Evolutionary conservation across 108 stramenopile genomes (phyloP).

Genomic region (Nitzschia sp.): DNA sequence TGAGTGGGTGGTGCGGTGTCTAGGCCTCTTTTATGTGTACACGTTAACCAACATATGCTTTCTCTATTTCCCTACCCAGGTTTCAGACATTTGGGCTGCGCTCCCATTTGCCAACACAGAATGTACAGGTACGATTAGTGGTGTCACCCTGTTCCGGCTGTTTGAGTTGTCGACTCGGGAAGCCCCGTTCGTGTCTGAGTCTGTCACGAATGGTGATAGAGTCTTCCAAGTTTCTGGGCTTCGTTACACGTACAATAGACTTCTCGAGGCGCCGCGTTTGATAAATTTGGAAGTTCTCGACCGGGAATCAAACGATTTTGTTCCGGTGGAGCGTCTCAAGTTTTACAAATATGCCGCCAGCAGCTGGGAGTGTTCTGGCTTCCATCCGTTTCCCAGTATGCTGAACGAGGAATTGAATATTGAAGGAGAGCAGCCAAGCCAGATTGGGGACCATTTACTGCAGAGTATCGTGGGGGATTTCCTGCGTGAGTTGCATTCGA

Average conservation of each 20-base stretch:
- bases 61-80: neutral
- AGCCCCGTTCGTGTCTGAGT: constrained; percentile 40
- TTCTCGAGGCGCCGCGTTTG: constrained; percentile 16
- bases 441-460: constrained; percentile 20
- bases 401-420: constrained; percentile 12
- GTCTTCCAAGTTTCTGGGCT: constrained; percentile 60
- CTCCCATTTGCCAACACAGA: constrained; percentile 48
- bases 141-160: constrained; percentile 15
- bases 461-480: constrained; percentile 44
- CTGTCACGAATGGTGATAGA: constrained; percentile 35
- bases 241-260: constrained; percentile 50
- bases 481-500: constrained; percentile 11
- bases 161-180: constrained; percentile 46
- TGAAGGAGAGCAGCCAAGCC: constrained; percentile 36
- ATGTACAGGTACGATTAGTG: constrained; percentile 38
- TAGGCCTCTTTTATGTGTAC: neutral
- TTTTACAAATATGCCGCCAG: constrained; percentile 59
- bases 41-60: neutral
- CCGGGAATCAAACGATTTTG: constrained; percentile 21
- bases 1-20: neutral
- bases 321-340: constrained; percentile 47
- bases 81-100: constrained; percentile 44
- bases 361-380: constrained; percentile 40
- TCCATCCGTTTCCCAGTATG: constrained; percentile 39
- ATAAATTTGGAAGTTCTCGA: constrained; percentile 33